phyloP scores from a whole-genome alignment of 495 filamentous ascomycete species.

The Bryoglossum gracile region DNA sequence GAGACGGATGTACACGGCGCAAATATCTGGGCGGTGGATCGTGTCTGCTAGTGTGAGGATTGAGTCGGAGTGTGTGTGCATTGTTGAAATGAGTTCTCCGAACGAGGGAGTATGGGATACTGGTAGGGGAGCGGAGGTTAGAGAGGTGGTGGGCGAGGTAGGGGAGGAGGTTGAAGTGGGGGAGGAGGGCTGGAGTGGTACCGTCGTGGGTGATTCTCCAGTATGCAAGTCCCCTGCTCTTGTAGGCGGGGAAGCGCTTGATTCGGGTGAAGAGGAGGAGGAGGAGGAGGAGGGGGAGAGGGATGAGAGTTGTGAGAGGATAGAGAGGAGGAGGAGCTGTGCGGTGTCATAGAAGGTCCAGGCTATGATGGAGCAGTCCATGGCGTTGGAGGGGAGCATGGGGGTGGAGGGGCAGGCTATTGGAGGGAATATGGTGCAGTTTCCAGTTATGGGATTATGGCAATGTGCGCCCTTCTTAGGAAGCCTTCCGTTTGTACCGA shows the following conservation, averaged over 20 bases:
- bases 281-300: background rate
- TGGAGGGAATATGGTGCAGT: background rate
- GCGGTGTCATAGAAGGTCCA: background rate
- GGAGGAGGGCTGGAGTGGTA: too few relatives aligned
- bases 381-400: background rate
- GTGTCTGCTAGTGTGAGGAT: background rate
- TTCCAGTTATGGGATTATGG: background rate
- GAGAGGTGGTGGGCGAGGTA: background rate
- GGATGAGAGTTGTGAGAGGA: background rate
- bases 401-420: background rate
- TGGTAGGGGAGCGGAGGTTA: background rate
- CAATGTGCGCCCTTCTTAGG: background rate
- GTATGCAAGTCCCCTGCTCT: too few relatives aligned
- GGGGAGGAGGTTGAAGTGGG: background rate
- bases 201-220: too few relatives aligned
- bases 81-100: too few relatives aligned
- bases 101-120: background rate
- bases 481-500: background rate
- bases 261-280: background rate
- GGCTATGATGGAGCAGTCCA: background rate
- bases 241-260: too few relatives aligned
- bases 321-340: background rate
- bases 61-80: too few relatives aligned
- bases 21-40: background rate
- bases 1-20: background rate